phyloP scores from a whole-genome alignment of 2,329 filamentous ascomycete genomes.

The Penicillium sp. region DNA sequence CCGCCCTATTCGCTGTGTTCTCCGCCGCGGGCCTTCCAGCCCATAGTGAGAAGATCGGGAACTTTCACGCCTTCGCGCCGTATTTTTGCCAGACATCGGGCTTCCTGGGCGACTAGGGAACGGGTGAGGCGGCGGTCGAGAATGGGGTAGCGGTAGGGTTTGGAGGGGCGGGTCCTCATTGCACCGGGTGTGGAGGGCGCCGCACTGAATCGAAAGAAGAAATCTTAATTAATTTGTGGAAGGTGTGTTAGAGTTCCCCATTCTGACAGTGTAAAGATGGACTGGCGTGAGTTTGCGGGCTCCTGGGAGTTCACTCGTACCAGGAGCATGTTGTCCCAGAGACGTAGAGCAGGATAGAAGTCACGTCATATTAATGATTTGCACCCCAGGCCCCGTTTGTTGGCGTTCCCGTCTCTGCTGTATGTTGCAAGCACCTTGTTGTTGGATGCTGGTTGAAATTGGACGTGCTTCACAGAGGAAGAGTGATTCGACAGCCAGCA shows the following conservation, averaged over 20 bases:
- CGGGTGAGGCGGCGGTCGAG: slow-evolving; percentile 87
- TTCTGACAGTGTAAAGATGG: no score
- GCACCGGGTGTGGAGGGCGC: slow-evolving; percentile 66
- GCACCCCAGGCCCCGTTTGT: slow-evolving; percentile 87
- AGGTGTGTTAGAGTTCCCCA: no score
- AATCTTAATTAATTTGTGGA: no score
- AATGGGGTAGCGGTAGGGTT: slow-evolving; percentile 86
- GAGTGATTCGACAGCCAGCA: slow-evolving; percentile 61
- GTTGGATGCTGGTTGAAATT: slow-evolving; percentile 68
- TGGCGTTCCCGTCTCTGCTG: slow-evolving; percentile 83
- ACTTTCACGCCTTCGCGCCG: slow-evolving; percentile 77
- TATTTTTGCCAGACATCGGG: slow-evolving; percentile 78
- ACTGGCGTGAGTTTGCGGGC: no score
- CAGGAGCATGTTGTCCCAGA: not conserved
- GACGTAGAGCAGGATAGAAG: not conserved
- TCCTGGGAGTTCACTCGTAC: no score
- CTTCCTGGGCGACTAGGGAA: slow-evolving; percentile 84
- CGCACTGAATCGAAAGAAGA: no score
- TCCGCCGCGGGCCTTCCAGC: slow-evolving; percentile 62
- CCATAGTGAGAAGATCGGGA: slow-evolving; percentile 75
- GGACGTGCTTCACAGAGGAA: slow-evolving; percentile 84
- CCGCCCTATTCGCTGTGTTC: slow-evolving; percentile 57
- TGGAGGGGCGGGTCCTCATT: slow-evolving; percentile 87
- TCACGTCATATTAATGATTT: slow-evolving; percentile 23
- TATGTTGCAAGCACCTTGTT: slow-evolving; percentile 57